Evolutionary conservation across 441 rosid species (phyloP).

Genomic region (Capsella rubella): DNA sequence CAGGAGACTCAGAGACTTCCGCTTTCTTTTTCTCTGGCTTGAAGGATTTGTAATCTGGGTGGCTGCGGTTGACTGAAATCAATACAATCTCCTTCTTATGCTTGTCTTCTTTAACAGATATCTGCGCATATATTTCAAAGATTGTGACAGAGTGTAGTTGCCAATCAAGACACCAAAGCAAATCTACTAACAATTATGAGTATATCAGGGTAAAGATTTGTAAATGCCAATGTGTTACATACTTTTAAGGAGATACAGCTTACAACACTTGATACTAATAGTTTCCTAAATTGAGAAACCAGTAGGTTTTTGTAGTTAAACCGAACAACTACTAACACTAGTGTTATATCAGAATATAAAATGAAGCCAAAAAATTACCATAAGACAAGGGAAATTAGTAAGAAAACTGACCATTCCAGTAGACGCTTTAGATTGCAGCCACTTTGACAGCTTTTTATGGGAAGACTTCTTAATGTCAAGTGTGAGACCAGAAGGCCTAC

Average conservation of each 20-base stretch:
- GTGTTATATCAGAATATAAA: not conserved
- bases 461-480: constrained; percentile 93
- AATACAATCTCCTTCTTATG: constrained; percentile 82
- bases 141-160: not conserved
- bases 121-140: constrained; percentile 49
- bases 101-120: constrained; percentile 86
- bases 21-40: constrained; percentile 79
- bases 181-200: not conserved
- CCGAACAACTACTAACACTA: not conserved
- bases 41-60: constrained; percentile 72
- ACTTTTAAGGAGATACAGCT: constrained; percentile 8
- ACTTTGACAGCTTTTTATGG: constrained; percentile 89
- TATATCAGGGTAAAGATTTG: not conserved
- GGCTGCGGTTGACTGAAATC: constrained; percentile 66
- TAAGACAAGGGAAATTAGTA: not conserved
- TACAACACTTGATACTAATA: constrained; percentile 15
- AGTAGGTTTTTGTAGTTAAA: not conserved
- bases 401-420: constrained; percentile 70
- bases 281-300: not conserved
- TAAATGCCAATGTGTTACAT: constrained; percentile 1
- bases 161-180: constrained; percentile 13
- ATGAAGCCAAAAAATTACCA: constrained; percentile 15
- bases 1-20: constrained; percentile 56
- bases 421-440: constrained; percentile 90
- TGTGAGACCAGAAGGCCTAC: constrained; percentile 81